phyloP scores from a whole-genome alignment of 2,329 filamentous ascomycete species.

The Ascochyta koolunga region DNA sequence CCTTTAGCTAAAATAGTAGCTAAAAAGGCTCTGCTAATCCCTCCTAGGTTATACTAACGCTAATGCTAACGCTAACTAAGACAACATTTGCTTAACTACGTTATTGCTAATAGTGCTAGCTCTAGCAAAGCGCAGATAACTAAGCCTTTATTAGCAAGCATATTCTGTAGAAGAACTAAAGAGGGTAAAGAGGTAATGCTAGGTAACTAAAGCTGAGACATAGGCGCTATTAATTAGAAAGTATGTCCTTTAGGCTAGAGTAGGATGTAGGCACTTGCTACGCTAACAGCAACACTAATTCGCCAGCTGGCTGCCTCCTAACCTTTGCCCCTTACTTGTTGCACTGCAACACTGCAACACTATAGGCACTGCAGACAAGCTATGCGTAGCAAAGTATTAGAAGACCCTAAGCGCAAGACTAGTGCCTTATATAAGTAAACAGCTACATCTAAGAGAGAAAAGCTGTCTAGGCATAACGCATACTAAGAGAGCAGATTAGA shows the following conservation, averaged over 20 bases:
- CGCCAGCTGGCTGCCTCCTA: not conserved
- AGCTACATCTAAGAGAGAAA: not conserved
- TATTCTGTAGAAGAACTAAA: conserved; percentile 1
- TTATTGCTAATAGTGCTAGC: not conserved
- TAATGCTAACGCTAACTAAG: conserved; percentile 3
- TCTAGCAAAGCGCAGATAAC: not conserved
- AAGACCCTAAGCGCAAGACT: not conserved
- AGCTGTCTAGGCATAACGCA: not conserved
- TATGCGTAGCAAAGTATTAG: not conserved
- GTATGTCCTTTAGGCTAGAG: conserved; percentile 2
- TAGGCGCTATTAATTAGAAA: conserved; percentile 3
- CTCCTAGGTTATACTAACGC: not conserved
- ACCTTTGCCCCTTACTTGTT: not conserved
- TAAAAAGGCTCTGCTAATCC: conserved; percentile 1
- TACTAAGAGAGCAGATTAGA: not conserved
- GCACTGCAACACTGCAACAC: not conserved
- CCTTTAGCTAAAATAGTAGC: not conserved
- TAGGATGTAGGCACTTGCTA: not conserved
- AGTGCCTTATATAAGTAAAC: not conserved
- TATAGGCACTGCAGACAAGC: not conserved
- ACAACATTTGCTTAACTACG: not conserved
- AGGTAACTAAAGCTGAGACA: not conserved
- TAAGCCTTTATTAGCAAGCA: conserved; percentile 1
- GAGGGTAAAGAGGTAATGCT: conserved; percentile 1
- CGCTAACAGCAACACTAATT: not conserved